phyloP scores from a whole-genome alignment of 2,329 filamentous ascomycete genomes.

The Xylaria polymorpha region DNA sequence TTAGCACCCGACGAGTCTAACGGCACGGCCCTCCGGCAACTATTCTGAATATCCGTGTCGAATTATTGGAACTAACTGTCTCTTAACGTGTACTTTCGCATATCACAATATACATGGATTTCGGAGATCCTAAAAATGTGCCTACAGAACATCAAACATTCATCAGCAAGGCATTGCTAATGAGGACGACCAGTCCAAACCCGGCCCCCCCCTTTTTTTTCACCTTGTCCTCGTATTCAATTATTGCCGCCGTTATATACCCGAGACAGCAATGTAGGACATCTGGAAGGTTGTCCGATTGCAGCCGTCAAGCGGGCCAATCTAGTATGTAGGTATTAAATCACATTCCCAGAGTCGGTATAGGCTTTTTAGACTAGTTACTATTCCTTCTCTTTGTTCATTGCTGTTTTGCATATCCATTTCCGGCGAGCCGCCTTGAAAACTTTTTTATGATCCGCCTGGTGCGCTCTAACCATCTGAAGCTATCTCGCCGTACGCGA shows the following conservation, averaged over 20 bases:
- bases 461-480: constrained; percentile 13
- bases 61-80: neutral
- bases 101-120: neutral
- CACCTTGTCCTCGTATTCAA: neutral
- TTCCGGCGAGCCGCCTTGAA: constrained; percentile 2
- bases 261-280: neutral
- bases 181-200: neutral
- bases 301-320: neutral
- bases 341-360: neutral
- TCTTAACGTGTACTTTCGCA: neutral
- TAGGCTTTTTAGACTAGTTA: neutral
- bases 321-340: constrained; percentile 1
- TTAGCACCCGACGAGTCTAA: neutral
- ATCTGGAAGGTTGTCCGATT: neutral
- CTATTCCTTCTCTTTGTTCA: neutral
- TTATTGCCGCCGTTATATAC: neutral
- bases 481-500: neutral
- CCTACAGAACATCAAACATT: neutral
- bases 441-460: constrained; percentile 8
- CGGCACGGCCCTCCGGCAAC: neutral
- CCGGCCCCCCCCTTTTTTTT: neutral
- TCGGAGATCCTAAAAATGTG: neutral
- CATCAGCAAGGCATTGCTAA: neutral
- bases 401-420: neutral
- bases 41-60: neutral